These are phyloP conservation scores for Wickerhamiella slavikovae DNA, from an alignment of 805 yeast species.

Conservation along the genomic window DNA sequence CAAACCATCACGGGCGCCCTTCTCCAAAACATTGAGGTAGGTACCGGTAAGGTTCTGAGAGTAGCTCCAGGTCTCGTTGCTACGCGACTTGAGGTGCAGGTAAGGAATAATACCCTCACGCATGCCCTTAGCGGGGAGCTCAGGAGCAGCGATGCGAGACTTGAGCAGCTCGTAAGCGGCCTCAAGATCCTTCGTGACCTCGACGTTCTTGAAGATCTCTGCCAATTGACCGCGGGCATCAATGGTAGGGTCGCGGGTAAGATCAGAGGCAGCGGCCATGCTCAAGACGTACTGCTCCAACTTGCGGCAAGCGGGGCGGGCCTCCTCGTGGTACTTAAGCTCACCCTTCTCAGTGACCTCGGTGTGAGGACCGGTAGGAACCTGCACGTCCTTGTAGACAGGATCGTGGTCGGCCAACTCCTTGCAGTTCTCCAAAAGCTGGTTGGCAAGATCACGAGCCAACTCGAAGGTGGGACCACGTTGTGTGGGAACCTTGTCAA, in stretches of 20 bases:
- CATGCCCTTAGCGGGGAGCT: slow-evolving; percentile 12
- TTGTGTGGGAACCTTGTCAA: slow-evolving; percentile 62
- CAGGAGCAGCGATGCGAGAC: slow-evolving; percentile 7
- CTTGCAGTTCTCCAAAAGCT: slow-evolving; percentile 85
- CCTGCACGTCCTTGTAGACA: slow-evolving; percentile 84
- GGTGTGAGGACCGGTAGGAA: slow-evolving; percentile 91
- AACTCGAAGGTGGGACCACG: slow-evolving; percentile 86
- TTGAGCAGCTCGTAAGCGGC: slow-evolving; percentile 12
- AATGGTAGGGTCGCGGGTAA: slow-evolving; percentile 32
- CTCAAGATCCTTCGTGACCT: slow-evolving; percentile 9
- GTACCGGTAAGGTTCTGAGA: slow-evolving; percentile 56
- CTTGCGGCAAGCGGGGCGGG: slow-evolving; percentile 81
- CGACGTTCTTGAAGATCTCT: slow-evolving; percentile 11
- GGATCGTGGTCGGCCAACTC: slow-evolving; percentile 67
- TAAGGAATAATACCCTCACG: slow-evolving; percentile 66
- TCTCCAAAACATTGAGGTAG: slow-evolving; percentile 79
- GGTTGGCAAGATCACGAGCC: slow-evolving; percentile 78
- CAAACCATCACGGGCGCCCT: slow-evolving; percentile 85
- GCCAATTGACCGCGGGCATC: slow-evolving; percentile 28
- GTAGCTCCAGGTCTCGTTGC: slow-evolving; percentile 61
- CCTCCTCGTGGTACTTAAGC: slow-evolving; percentile 62
- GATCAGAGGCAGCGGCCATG: slow-evolving; percentile 87
- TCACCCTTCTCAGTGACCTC: slow-evolving; percentile 74
- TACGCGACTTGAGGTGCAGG: slow-evolving; percentile 74
- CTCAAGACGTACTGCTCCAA: slow-evolving; percentile 87